Evolutionary conservation across 106 monocot genomes (phyloP), one percentile per base, ranked within the genome.

Genomic region (Narthecium ossifragum): DNA sequence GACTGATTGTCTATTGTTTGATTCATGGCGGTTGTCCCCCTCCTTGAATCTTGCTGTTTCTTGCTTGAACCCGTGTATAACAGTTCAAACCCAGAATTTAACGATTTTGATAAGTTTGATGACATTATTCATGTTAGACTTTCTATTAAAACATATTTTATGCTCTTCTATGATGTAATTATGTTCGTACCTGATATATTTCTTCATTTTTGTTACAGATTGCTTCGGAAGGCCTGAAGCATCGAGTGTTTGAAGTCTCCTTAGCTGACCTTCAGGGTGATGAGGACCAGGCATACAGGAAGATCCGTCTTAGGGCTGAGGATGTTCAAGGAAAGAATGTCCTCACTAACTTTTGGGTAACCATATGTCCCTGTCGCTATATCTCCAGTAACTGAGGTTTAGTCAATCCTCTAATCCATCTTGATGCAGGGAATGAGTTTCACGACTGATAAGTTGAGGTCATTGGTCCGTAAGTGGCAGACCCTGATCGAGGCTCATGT

Each of bases 331-430:
- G 92, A 29, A 93, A 81, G 68, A 88, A 88, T 62, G 88, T 93
- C 13, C 88, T 93, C 38, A 93, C 92, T 10, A 93, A 93, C 64
- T 93, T 93, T 59, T 93, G 92, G 92, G 92, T 92, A n/a, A n/a
- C n/a, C n/a, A 91, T 59, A 69, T 62, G 2, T 49, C 18, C 0
- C 17, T 43, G 43, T 43, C 18, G 43, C 4, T 12, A 41, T 3
- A 17, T 18, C 43, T 13, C 0, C 0, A 1, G 3, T 4, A 7
- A 6, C 43, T 43, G 14, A 13, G 14, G 43, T 10, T 13, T 43
- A 17, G 43, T 18, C 43, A 43, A 43, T 43, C 43, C 18, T 43
- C 2, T 43, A 17, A 17, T 43, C 43, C 43, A 3, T 43, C 18
- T 43, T 43, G 10, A 20, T 62, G 3, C 57, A 92, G 92, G 92